phyloP scores from a whole-genome alignment of 2,329 filamentous ascomycete genomes.

The Diaporthe destruens region DNA sequence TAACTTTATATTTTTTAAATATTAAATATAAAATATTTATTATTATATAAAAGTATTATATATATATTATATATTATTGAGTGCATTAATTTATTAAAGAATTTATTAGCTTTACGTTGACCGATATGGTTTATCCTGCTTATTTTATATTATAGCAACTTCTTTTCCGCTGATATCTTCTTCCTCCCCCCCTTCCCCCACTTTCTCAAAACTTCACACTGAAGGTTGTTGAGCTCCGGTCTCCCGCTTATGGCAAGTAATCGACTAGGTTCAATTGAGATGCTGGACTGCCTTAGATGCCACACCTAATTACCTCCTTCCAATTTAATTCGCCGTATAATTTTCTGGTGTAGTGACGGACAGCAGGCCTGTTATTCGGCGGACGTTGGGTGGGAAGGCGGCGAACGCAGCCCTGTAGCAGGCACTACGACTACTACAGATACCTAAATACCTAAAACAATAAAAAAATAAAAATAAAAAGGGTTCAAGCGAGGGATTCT shows the following conservation, averaged over 20 bases:
- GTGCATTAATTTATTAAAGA: too few relatives aligned
- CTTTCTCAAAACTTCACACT: neutral
- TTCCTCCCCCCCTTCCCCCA: too few relatives aligned
- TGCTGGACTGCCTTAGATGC: neutral
- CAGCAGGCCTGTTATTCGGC: neutral
- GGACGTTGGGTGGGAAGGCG: neutral
- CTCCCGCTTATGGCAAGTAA: neutral
- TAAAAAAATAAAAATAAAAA: neutral
- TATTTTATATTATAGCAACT: neutral
- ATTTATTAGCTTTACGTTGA: too few relatives aligned
- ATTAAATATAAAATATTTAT: too few relatives aligned
- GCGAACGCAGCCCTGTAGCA: neutral
- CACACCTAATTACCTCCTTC: neutral
- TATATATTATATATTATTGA: too few relatives aligned
- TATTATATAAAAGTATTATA: too few relatives aligned
- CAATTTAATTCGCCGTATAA: neutral
- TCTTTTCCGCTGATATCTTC: neutral
- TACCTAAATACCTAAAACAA: too few relatives aligned
- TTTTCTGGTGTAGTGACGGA: neutral
- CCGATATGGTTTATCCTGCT: neutral
- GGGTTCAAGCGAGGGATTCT: slow-evolving; percentile 1
- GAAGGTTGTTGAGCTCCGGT: neutral
- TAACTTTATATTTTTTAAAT: too few relatives aligned
- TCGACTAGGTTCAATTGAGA: neutral
- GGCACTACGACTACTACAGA: slow-evolving; percentile 9